Evolutionary conservation across 148 eudicot species (phyloP), one percentile per base, ranked within the genome.

Genomic region (Vaccinium corymbosum): DNA sequence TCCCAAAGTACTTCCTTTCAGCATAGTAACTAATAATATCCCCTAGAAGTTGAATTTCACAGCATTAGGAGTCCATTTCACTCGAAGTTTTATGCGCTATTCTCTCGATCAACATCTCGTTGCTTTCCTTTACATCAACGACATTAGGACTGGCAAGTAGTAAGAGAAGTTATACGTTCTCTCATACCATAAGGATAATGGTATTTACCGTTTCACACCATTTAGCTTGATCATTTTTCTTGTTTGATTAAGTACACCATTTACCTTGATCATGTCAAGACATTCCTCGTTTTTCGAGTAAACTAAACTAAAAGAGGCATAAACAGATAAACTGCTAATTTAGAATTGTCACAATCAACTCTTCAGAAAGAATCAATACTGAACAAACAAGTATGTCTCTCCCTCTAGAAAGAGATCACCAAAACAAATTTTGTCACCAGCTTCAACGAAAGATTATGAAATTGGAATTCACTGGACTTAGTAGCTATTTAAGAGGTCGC

Each of bases 381-480:
- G 27, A 82, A 22, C 20, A 86, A n/a, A 35, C 22, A 52, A 6
- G 12, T 78, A 72, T 46, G 66, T 52, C 49, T 85, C 29, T 94
- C 92, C 98, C 98, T 97, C 99, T 73, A 97, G 88, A 84, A 80
- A 89, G 42, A 97, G 91, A 86, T 90, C 93, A 79, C 99, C 99
- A 80, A 94, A 82, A 56, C 46, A 81, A 76, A 94, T 92, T 86
- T 87, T 92, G 82, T 94, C 97, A 82, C 97, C 98, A 59, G 91
- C 84, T 82, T 93, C 97, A 81, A 97, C 90, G 59, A 89, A 62
- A 35, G 42, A 35, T 1, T 35, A 35, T 3, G 42, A 35, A 35
- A 35, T 35, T 35, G 42, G 42, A 35, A 35, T 35, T 35, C 42
- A 35, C 2, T 35, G 42, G 42, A 35, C 42, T 35, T 35, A 35